A percentile compares a stretch with the other conserved stretches of the same genome.
Evolutionary conservation across 202 grass and related monocot genomes (phyloP).

Genomic region (Setaria italica): DNA sequence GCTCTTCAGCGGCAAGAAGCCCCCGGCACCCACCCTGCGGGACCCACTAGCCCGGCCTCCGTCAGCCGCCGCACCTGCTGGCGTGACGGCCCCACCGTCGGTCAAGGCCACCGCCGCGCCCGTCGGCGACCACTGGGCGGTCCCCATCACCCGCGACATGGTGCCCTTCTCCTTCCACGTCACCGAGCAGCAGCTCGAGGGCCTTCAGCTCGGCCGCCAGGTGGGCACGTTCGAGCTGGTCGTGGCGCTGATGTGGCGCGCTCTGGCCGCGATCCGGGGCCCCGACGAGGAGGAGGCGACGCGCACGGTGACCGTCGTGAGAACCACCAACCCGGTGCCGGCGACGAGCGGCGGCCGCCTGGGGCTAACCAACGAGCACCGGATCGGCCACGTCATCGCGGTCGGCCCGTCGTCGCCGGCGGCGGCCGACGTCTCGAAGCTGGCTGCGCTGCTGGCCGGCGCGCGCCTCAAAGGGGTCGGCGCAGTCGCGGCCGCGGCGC

Average conservation of each 20-base stretch:
- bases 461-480: conserved; percentile 29
- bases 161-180: conserved; percentile 58
- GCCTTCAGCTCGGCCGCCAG: background rate
- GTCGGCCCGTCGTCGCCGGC: conserved; percentile 25
- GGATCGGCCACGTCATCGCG: conserved; percentile 38
- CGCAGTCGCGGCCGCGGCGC: conserved; percentile 15
- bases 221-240: conserved; percentile 59
- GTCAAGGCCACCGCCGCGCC: conserved; percentile 47
- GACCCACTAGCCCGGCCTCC: background rate
- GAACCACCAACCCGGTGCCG: background rate
- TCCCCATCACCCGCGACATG: conserved; percentile 41
- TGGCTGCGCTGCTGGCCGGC: conserved; percentile 52
- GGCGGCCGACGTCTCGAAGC: conserved; percentile 32
- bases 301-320: conserved; percentile 52
- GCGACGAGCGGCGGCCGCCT: too few species aligned
- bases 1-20: conserved; percentile 42
- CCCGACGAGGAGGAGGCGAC: conserved; percentile 8
- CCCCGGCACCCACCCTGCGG: background rate
- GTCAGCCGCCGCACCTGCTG: background rate
- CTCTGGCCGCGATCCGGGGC: conserved; percentile 45
- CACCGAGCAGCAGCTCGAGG: conserved; percentile 47
- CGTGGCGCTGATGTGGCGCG: conserved; percentile 51
- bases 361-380: conserved; percentile 51
- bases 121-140: conserved; percentile 47
- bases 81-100: background rate